Base-by-base conservation (phyloP, 495 filamentous ascomycete species). In the Annulohypoxylon nitens region DNA sequence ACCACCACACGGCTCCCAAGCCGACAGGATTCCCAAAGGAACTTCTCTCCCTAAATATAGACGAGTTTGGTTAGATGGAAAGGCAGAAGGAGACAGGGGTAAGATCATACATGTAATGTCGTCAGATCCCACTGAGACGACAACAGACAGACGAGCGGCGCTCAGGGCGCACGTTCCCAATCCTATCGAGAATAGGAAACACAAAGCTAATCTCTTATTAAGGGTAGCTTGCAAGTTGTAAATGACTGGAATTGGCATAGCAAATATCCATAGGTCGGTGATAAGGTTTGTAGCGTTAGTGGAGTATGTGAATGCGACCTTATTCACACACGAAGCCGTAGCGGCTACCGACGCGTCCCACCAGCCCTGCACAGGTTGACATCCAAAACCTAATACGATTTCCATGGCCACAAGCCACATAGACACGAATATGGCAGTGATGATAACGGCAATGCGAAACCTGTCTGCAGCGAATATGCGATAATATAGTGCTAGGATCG, bases 1-100 rank as follows among this genome's bases (percentile, higher is more conserved):
- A 3, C 78, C 81, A 30, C 82, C 82, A 23, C 83, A 81, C 2
- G 83, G 81, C 54, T 85, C 83, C 67, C 76, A 84, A 30, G 76
- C 81, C 5, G 81, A 83, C 48, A 82, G 75, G 5, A 83, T 82
- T 16, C 80, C 81, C 8, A 84, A 73, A 7, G 82, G 78, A 50
- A 81, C 82, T 60, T 78, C 78, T 14, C 58, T 62, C 82, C 82
- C 81, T 82, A 53, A 7, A 18, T 4, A n/a, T 30, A 58, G 50
- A 36, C 9, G 16, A 20, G 8, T 14, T 47, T n/a, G 61, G 33
- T 30, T 10, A 36, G 20, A 64, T 3, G 7, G 55, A 45, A 7
- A 14, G 18, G 3, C 10, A 10, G 5, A 1, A 14, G 12, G 20
- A n/a, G 12, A 30, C 11, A 18, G 43, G 25, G 9, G 54, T 6